These are phyloP conservation scores for Cyberlindnera xishuangbannaensis DNA, from an alignment of 805 yeast genomes.

Conservation along the genomic window DNA sequence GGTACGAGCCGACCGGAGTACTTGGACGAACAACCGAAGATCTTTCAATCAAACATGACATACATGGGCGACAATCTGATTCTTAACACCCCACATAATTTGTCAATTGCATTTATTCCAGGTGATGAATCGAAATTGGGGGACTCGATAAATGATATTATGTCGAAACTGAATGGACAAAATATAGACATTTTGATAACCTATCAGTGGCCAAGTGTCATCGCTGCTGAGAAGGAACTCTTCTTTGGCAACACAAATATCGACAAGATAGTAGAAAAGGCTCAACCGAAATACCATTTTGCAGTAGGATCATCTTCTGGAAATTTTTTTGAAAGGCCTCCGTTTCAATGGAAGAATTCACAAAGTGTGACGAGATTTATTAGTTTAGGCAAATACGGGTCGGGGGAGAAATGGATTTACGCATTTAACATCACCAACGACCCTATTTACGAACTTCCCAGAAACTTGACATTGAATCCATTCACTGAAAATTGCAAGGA, in stretches of 20 bases:
- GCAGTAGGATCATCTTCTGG: constrained; percentile 46
- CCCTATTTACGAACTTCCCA: constrained; percentile 20
- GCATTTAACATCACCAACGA: constrained; percentile 49
- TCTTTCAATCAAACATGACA: constrained; percentile 3
- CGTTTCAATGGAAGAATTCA: constrained; percentile 49
- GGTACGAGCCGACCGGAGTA: constrained; percentile 15
- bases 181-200: constrained; percentile 51
- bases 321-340: constrained; percentile 45
- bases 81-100: constrained; percentile 36
- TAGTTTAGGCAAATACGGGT: constrained; percentile 55
- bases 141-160: constrained; percentile 24
- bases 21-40: constrained; percentile 2
- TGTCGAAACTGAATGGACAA: constrained; percentile 19
- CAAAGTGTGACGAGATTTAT: constrained; percentile 53
- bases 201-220: constrained; percentile 52
- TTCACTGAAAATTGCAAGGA: constrained; percentile 9
- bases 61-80: constrained; percentile 29
- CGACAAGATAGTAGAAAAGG: constrained; percentile 38
- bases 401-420: constrained; percentile 63
- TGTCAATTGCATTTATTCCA: constrained; percentile 42
- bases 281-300: constrained; percentile 65
- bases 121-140: constrained; percentile 23
- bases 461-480: constrained; percentile 29
- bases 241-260: constrained; percentile 40
- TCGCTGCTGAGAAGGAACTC: constrained; percentile 40